phyloP scores from a whole-genome alignment of 306 rosid genomes.

The Quercus aquifolioides region DNA sequence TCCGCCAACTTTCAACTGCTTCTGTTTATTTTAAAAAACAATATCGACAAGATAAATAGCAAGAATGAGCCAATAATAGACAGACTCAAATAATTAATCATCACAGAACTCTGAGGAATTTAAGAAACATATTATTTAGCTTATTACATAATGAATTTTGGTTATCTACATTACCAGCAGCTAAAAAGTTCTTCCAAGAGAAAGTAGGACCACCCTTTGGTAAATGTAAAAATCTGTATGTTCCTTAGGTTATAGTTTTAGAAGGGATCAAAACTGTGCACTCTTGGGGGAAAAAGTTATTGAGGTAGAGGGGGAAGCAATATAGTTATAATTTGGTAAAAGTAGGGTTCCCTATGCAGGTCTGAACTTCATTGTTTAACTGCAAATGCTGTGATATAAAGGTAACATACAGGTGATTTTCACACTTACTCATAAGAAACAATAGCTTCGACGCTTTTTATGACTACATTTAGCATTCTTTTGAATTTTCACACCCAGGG shows the following conservation, averaged over 20 bases:
- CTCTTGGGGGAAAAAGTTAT: neutral
- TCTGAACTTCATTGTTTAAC: neutral
- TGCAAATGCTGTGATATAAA: neutral
- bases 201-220: neutral
- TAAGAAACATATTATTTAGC: neutral
- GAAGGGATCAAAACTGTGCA: neutral
- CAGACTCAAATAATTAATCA: neutral
- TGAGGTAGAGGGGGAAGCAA: neutral
- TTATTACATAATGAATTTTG: neutral
- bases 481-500: neutral
- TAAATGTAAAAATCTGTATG: neutral
- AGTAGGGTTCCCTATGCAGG: neutral
- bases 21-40: constrained; percentile 37
- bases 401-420: neutral
- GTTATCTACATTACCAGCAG: neutral
- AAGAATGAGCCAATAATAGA: neutral
- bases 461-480: neutral
- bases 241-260: neutral
- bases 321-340: neutral
- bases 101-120: neutral
- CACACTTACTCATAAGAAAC: neutral
- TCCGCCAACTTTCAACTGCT: constrained; percentile 77
- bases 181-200: neutral
- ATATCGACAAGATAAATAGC: constrained; percentile 7
- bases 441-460: neutral